Conservation (phyloP, 495 filamentous ascomycete genomes). For the Annulohypoxylon nitens region DNA sequence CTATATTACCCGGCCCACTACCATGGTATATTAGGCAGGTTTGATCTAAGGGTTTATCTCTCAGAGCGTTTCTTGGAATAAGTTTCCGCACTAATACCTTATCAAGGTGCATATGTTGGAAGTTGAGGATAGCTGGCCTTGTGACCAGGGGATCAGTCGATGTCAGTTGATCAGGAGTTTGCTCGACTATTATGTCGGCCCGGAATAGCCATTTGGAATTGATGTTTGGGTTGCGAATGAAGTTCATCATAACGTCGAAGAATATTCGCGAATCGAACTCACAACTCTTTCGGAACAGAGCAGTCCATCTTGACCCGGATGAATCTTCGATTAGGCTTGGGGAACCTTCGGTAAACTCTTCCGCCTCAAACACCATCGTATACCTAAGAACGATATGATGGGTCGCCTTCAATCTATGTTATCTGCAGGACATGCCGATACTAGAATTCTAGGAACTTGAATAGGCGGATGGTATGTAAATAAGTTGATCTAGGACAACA, state of each 20-base stretch:
- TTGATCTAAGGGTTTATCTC: slow-evolving; percentile 81
- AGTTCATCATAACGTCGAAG: slow-evolving; percentile 73
- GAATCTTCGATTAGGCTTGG: slow-evolving; percentile 49
- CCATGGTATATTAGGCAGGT: slow-evolving; percentile 78
- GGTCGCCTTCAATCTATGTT: slow-evolving; percentile 26
- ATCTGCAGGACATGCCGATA: slow-evolving; percentile 24
- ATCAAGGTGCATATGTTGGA: slow-evolving; percentile 66
- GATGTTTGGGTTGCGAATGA: slow-evolving; percentile 87
- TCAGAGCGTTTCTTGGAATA: slow-evolving; percentile 81
- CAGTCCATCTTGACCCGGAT: slow-evolving; percentile 59
- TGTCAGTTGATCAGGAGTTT: slow-evolving; percentile 47
- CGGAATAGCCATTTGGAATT: slow-evolving; percentile 86
- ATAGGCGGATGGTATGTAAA: slow-evolving; percentile 1
- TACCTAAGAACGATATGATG: slow-evolving; percentile 29
- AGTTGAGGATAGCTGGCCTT: slow-evolving; percentile 50
- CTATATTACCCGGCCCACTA: slow-evolving; percentile 35
- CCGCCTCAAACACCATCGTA: slow-evolving; percentile 50
- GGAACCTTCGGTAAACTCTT: slow-evolving; percentile 53
- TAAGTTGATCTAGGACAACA: slow-evolving; percentile 33
- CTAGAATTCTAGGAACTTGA: slow-evolving; percentile 19
- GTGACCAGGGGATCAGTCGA: slow-evolving; percentile 48
- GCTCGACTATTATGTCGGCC: slow-evolving; percentile 80
- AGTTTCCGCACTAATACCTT: slow-evolving; percentile 78
- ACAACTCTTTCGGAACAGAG: slow-evolving; percentile 65
- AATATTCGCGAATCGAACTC: slow-evolving; percentile 72